Percentiles rank a stretch among this genome's conserved stretches.
Conservation (phyloP, 495 filamentous ascomycete species). For the Tuber indicum region DNA sequence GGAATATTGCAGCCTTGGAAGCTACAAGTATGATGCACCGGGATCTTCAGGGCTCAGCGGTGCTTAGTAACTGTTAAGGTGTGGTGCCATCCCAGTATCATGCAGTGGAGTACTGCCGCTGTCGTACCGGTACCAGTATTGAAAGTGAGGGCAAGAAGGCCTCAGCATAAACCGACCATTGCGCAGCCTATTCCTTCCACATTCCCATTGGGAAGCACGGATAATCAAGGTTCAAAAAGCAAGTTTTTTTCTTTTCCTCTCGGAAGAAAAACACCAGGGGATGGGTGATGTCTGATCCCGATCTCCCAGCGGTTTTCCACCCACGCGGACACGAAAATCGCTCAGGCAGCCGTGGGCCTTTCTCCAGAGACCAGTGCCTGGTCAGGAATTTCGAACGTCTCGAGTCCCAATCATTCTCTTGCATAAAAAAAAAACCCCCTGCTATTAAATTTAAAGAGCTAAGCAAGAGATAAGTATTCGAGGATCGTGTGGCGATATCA, state of each 20-base stretch:
- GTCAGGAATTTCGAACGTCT: not conserved
- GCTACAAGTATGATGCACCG: not conserved
- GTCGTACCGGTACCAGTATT: not conserved
- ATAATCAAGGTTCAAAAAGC: not conserved
- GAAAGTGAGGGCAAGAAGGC: not conserved
- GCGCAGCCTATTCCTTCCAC: not conserved
- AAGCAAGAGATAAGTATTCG: not conserved
- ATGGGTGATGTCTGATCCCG: constrained; percentile 25
- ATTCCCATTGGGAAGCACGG: not conserved
- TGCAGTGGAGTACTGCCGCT: not conserved
- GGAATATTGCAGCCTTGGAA: not conserved
- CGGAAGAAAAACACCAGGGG: constrained; percentile 1
- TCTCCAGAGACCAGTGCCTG: not conserved
- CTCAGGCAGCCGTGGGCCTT: constrained; percentile 22
- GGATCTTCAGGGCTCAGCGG: not conserved
- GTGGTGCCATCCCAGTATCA: not conserved
- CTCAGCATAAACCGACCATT: not conserved
- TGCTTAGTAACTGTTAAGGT: not conserved
- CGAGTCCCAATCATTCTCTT: not conserved
- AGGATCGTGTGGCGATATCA: not conserved
- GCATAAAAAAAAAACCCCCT: not conserved
- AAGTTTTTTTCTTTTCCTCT: not conserved
- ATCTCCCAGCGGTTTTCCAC: constrained; percentile 19
- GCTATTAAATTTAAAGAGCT: not conserved
- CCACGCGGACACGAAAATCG: constrained; percentile 34